A percentile compares a stretch with the other conserved stretches of the same genome.
Evolutionary conservation across 164 flowering plant genomes (phyloP).

Genomic region (Kalanchoe fedtschenkoi): DNA sequence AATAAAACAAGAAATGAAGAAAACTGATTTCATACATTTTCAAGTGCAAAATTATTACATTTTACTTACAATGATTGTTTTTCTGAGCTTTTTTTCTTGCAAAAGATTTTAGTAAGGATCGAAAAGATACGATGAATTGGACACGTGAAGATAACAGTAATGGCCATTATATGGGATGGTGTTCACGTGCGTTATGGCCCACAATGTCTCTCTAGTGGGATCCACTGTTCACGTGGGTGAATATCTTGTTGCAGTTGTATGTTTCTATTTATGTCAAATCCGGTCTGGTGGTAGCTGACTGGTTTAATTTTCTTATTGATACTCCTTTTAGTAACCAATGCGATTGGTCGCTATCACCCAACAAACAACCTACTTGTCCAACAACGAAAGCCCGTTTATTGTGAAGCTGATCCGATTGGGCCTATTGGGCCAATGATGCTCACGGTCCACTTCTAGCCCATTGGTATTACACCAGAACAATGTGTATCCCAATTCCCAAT

Average conservation of each 20-base stretch:
- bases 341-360: not conserved
- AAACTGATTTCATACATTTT: no score
- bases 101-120: not conserved
- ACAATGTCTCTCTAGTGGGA: not conserved
- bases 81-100: not conserved
- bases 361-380: no score
- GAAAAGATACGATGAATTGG: not conserved
- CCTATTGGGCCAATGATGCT: no score
- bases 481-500: no score
- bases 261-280: not conserved
- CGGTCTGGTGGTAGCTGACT: not conserved
- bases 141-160: conserved; percentile 1
- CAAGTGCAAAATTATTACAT: no score
- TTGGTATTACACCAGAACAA: no score
- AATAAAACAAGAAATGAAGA: no score
- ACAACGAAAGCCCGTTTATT: not conserved
- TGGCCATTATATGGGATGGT: not conserved
- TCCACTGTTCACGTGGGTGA: not conserved
- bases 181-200: conserved; percentile 1
- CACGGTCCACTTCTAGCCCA: no score
- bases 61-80: not conserved
- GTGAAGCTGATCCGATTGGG: not conserved
- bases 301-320: not conserved
- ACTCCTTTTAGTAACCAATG: not conserved
- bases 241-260: not conserved